A percentile compares a stretch with the other conserved stretches of the same genome.
Conservation (phyloP, 345 rosid species). For the Schrenkiella parvula region DNA sequence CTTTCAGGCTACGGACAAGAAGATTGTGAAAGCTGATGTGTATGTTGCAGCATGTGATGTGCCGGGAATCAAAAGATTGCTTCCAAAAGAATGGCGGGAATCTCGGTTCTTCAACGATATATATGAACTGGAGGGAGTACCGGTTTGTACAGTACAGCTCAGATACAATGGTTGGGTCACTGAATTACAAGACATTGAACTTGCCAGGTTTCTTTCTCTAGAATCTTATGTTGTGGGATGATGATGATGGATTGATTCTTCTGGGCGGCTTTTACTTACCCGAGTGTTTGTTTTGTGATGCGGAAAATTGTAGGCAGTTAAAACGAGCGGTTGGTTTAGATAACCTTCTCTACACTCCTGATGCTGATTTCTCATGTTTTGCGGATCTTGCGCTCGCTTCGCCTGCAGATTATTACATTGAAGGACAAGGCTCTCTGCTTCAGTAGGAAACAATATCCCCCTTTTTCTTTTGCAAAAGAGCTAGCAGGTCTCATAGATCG, state of each 20-base stretch:
- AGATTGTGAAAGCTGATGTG: slow-evolving; percentile 86
- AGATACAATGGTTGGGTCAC: slow-evolving; percentile 99
- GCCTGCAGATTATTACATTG: slow-evolving; percentile 89
- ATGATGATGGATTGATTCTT: background rate
- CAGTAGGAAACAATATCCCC: slow-evolving; percentile 53
- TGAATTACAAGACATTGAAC: slow-evolving; percentile 75
- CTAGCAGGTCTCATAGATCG: background rate
- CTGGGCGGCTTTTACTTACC: background rate
- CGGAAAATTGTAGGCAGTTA: slow-evolving; percentile 77
- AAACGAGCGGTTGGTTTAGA: slow-evolving; percentile 76
- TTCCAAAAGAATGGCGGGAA: slow-evolving; percentile 78
- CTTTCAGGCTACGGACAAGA: slow-evolving; percentile 78
- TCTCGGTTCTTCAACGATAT: slow-evolving; percentile 71
- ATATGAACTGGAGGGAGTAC: slow-evolving; percentile 87
- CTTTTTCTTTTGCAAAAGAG: background rate
- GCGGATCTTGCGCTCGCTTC: slow-evolving; percentile 92
- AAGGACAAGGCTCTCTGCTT: slow-evolving; percentile 94
- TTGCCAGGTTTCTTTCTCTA: slow-evolving; percentile 50
- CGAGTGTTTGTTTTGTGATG: slow-evolving; percentile 3
- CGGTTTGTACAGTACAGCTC: slow-evolving; percentile 87
- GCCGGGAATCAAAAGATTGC: slow-evolving; percentile 91
- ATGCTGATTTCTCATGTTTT: slow-evolving; percentile 98
- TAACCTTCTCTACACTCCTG: slow-evolving; percentile 94
- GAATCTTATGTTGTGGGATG: background rate
- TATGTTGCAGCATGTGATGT: slow-evolving; percentile 98